A percentile compares a stretch with the other conserved stretches of the same genome.
Evolutionary conservation across 2,329 filamentous ascomycete species (phyloP).

Genomic region (Magnaporthiopsis incrustans): DNA sequence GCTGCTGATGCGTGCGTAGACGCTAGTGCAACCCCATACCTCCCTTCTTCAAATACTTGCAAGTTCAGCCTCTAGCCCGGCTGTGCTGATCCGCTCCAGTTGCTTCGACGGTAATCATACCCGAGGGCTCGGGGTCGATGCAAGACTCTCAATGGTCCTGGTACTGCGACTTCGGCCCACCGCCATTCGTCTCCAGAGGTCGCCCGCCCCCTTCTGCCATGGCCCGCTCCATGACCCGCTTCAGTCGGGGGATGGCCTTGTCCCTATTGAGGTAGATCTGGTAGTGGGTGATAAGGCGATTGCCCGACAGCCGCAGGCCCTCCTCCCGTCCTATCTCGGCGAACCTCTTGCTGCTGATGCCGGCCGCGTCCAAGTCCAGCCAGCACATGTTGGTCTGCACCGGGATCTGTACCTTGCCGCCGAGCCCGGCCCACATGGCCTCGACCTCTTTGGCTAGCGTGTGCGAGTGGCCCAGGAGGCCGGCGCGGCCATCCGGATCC

Average conservation of each 20-base stretch:
- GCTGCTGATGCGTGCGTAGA: not conserved
- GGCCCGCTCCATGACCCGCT: conserved; percentile 42
- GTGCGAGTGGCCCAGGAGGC: conserved; percentile 54
- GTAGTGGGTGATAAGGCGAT: conserved; percentile 40
- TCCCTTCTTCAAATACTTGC: not conserved
- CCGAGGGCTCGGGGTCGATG: not conserved
- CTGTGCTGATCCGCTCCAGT: not conserved
- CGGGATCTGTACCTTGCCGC: conserved; percentile 59
- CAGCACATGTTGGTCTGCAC: conserved; percentile 92
- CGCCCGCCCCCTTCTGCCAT: conserved; percentile 17
- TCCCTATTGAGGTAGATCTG: conserved; percentile 56
- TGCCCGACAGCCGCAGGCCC: conserved; percentile 32
- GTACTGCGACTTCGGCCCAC: conserved; percentile 8
- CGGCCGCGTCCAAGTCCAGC: conserved; percentile 61
- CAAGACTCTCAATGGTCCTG: not conserved
- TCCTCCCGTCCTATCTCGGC: conserved; percentile 30
- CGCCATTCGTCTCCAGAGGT: not conserved
- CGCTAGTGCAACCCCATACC: not conserved
- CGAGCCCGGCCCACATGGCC: conserved; percentile 56
- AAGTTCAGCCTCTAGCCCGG: not conserved
- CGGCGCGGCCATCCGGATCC: conserved; percentile 49
- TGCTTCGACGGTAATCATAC: not conserved
- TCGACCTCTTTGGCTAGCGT: conserved; percentile 52
- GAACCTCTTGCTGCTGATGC: conserved; percentile 31
- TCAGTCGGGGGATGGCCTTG: conserved; percentile 50